A percentile compares a stretch with the other conserved stretches of the same genome.
Evolutionary conservation across 1,139 yeast species (phyloP).

Genomic region (Candida gigantensis): DNA sequence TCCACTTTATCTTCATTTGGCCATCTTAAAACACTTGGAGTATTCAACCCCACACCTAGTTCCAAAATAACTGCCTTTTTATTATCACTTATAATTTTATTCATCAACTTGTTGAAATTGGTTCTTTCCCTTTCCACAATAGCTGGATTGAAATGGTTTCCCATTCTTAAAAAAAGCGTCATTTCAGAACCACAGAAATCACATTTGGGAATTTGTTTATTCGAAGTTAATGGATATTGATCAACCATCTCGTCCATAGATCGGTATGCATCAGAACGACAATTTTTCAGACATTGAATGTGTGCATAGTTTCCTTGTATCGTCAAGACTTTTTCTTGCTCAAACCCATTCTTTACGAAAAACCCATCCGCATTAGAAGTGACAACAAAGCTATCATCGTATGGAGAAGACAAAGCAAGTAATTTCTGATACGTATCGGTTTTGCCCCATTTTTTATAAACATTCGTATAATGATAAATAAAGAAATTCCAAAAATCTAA

Average conservation of each 20-base stretch:
- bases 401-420: neutral
- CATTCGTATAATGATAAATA: conserved; percentile 11
- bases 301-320: conserved; percentile 11
- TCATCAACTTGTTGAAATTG: conserved; percentile 3
- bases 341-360: conserved; percentile 13
- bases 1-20: conserved; percentile 9
- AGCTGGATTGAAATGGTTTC: conserved; percentile 7
- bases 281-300: conserved; percentile 11
- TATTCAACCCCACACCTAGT: conserved; percentile 12
- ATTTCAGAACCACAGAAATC: conserved; percentile 10
- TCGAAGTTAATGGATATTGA: conserved; percentile 6
- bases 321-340: conserved; percentile 8
- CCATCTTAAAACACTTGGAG: conserved; percentile 12
- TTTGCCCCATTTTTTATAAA: conserved; percentile 9
- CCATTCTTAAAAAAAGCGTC: conserved; percentile 11
- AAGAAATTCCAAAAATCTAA: conserved; percentile 14
- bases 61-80: conserved; percentile 10
- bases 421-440: conserved; percentile 10
- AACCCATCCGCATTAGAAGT: conserved; percentile 15
- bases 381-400: conserved; percentile 10
- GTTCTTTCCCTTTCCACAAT: conserved; percentile 5
- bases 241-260: conserved; percentile 8
- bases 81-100: neutral
- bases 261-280: conserved; percentile 8
- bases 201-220: conserved; percentile 10